Base-by-base conservation (phyloP, 2,329 filamentous ascomycete species). In the Beauveria medogensis region DNA sequence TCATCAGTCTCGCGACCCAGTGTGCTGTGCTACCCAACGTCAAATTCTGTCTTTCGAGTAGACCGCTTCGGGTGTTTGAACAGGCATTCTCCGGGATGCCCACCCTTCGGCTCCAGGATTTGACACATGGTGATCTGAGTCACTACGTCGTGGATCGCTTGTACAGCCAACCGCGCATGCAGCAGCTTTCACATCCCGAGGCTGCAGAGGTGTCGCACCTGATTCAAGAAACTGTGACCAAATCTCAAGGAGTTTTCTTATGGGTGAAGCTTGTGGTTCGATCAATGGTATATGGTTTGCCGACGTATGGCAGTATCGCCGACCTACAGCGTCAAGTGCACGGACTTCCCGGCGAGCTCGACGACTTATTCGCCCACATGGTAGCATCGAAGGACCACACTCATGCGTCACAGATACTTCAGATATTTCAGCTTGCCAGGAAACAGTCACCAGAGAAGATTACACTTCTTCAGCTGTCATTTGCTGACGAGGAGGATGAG, bases 31-130 rank as follows among this genome's bases (percentile, higher is more conserved):
- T 34, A 12, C 24, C 43, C 3, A 40, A 63, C 28, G 47, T 69
- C 56, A 72, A 72, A 28, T 26, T 69, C 3, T 65, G 68, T n/a
- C 62, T 69, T 1, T 67, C 69, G 1, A 72, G 70, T 47, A 63
- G 70, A 12, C 69, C 69, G 7, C 46, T 51, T 9, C 34, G 2
- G 5, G 64, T 53, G 2, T 69, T 65, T 26, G 55, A 65, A 20
- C 47, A 65, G 0, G 52, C 55, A 1, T 67, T 69, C 26, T 12
- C 18, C 0, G 20, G 37, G 24, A 22, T 59, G n/a, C 56, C 56
- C 26, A 46, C 26, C 20, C 48, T 59, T 6, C 48, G 56, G 6
- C 48, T 59, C 3, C 56, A 59, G 28, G 56, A 59, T 20, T 3
- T 59, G 26, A 59, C 56, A 4, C 47, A 53, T 18, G 40, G n/a